These are phyloP conservation scores for Botrytis hyacinthi DNA, from an alignment of 2,329 filamentous ascomycete genomes.

Conservation along the genomic window DNA sequence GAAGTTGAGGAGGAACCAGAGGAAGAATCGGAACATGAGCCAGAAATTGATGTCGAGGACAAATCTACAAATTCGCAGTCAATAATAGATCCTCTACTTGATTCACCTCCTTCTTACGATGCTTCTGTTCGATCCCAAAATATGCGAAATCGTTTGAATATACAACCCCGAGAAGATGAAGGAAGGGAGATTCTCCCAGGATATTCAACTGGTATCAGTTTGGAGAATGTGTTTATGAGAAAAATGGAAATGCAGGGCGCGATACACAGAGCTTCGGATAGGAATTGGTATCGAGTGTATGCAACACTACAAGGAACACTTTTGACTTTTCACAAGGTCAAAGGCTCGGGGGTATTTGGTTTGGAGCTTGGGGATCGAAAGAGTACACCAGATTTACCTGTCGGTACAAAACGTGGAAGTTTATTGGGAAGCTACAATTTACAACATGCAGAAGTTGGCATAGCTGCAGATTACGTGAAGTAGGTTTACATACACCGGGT, in stretches of 20 bases:
- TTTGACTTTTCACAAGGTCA: conserved; percentile 62
- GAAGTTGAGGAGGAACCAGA: conserved; percentile 11
- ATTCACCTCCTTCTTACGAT: conserved; percentile 31
- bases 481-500: conserved; percentile 41
- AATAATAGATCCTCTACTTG: conserved; percentile 8
- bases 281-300: conserved; percentile 63
- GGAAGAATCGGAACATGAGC: conserved; percentile 5
- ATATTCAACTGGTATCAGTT: conserved; percentile 55
- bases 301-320: conserved; percentile 66
- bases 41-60: not conserved
- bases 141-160: conserved; percentile 30
- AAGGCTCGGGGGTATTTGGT: conserved; percentile 54
- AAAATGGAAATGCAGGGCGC: conserved; percentile 67
- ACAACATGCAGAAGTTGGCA: conserved; percentile 71
- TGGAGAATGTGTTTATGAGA: conserved; percentile 57
- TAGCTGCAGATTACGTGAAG: conserved; percentile 72
- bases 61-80: not conserved
- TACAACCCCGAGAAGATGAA: conserved; percentile 41
- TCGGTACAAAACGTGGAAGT: conserved; percentile 52
- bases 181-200: conserved; percentile 50
- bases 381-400: conserved; percentile 50
- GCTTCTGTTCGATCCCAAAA: conserved; percentile 24
- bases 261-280: conserved; percentile 59
- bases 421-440: conserved; percentile 68
- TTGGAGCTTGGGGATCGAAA: conserved; percentile 49